Conservation (phyloP, 140 eudicot genomes). For the Ambrosia hybrid region DNA sequence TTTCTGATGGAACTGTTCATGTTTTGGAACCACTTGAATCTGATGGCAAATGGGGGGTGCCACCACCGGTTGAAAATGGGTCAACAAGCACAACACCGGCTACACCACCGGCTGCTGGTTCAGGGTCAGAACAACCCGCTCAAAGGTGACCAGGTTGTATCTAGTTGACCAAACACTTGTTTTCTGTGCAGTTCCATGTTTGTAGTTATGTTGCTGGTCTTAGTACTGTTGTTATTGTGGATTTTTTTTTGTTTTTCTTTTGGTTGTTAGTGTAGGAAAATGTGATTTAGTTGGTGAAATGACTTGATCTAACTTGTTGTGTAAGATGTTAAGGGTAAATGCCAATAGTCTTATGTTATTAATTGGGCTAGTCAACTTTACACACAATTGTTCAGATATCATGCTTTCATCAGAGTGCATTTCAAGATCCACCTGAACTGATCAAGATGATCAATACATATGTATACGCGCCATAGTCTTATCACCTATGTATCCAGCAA, state of each 20-base stretch:
- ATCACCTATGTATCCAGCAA: too few relatives aligned
- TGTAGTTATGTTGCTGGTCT: conserved; percentile 20
- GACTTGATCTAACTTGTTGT: conserved; percentile 36
- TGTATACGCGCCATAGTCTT: too few relatives aligned
- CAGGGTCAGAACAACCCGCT: conserved; percentile 64
- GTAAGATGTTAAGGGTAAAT: conserved; percentile 32
- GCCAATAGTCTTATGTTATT: conserved; percentile 22
- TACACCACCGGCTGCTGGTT: conserved; percentile 48
- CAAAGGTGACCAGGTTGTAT: conserved; percentile 45
- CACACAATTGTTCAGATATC: too few relatives aligned
- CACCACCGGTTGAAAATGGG: conserved; percentile 67
- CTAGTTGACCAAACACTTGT: conserved; percentile 30
- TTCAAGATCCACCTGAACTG: too few relatives aligned
- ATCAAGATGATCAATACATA: too few relatives aligned
- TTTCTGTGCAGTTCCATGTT: conserved; percentile 32
- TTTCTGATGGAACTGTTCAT: conserved; percentile 53
- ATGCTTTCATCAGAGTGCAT: too few relatives aligned
- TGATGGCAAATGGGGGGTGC: conserved; percentile 62
- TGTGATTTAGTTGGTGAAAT: conserved; percentile 31
- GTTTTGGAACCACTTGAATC: conserved; percentile 67
- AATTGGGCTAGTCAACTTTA: too few relatives aligned
- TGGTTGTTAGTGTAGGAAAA: conserved; percentile 32
- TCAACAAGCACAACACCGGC: conserved; percentile 51
- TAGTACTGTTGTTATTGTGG: conserved; percentile 1
- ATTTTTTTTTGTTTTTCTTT: neutral